Conservation (phyloP, 805 yeast genomes). For the Yarrowia sp. region DNA sequence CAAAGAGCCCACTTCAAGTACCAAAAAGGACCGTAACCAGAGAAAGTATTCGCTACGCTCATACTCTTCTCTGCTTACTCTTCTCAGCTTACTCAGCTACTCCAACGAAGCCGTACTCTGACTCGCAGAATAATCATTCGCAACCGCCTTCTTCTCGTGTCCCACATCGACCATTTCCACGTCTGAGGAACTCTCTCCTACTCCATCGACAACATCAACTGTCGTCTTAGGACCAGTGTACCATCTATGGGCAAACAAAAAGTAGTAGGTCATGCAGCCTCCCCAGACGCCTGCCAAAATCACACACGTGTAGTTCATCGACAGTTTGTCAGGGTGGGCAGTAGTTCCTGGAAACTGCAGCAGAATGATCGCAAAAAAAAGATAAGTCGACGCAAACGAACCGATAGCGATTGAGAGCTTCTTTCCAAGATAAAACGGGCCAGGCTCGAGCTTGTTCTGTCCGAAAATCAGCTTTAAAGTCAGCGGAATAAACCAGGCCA, state of each 20-base stretch:
- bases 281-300: constrained; percentile 62
- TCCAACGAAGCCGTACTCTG: background rate
- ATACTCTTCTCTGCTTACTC: background rate
- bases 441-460: constrained; percentile 57
- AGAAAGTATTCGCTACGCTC: too few relatives aligned
- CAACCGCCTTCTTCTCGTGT: background rate
- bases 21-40: too few relatives aligned
- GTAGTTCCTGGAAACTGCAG: constrained; percentile 56
- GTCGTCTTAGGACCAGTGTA: constrained; percentile 53
- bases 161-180: background rate
- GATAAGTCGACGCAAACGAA: constrained; percentile 50
- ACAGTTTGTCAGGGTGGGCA: constrained; percentile 38
- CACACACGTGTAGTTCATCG: constrained; percentile 68
- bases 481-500: constrained; percentile 66
- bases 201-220: constrained; percentile 1
- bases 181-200: background rate
- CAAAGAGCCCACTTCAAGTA: too few relatives aligned
- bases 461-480: constrained; percentile 49
- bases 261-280: constrained; percentile 52
- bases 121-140: background rate
- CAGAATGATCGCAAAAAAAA: constrained; percentile 52
- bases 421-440: constrained; percentile 63
- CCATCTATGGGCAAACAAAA: constrained; percentile 50
- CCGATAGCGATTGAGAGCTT: constrained; percentile 47
- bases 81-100: background rate